These are phyloP conservation scores for Phytophthora agathidicida DNA, from an alignment of 352 stramenopile genomes.

Conservation along the genomic window DNA sequence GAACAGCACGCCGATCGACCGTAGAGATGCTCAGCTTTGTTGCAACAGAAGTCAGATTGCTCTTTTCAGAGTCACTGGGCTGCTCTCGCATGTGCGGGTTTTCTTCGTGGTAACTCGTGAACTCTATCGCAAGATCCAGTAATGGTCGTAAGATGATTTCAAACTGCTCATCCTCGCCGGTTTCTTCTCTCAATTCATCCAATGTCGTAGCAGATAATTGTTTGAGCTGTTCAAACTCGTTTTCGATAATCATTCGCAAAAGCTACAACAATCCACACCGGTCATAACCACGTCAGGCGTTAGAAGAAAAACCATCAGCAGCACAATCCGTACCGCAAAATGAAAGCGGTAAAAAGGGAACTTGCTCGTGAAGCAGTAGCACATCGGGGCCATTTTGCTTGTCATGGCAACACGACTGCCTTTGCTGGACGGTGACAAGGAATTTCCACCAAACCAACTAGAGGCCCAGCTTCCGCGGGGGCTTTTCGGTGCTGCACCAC, in stretches of 20 bases:
- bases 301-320: not conserved
- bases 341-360: constrained; percentile 89
- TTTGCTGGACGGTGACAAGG: constrained; percentile 18
- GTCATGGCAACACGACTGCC: constrained; percentile 14
- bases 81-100: constrained; percentile 31
- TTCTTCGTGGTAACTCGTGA: constrained; percentile 63
- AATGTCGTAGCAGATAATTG: not conserved
- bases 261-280: constrained; percentile 38
- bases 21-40: constrained; percentile 36
- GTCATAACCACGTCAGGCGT: not conserved
- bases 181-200: not conserved
- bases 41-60: constrained; percentile 45
- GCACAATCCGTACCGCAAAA: constrained; percentile 55
- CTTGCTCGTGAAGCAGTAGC: constrained; percentile 89
- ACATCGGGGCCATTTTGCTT: constrained; percentile 60
- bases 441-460: constrained; percentile 21
- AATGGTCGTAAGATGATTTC: constrained; percentile 63
- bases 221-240: constrained; percentile 51
- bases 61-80: constrained; percentile 3
- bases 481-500: constrained; percentile 13
- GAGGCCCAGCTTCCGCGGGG: constrained; percentile 17
- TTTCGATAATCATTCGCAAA: constrained; percentile 74
- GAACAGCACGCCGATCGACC: constrained; percentile 35
- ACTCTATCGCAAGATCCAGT: constrained; percentile 57
- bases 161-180: constrained; percentile 45